A percentile compares a stretch with the other conserved stretches of the same genome.
Conservation (phyloP, 306 rosid genomes). For the Cucurbita maxima region DNA sequence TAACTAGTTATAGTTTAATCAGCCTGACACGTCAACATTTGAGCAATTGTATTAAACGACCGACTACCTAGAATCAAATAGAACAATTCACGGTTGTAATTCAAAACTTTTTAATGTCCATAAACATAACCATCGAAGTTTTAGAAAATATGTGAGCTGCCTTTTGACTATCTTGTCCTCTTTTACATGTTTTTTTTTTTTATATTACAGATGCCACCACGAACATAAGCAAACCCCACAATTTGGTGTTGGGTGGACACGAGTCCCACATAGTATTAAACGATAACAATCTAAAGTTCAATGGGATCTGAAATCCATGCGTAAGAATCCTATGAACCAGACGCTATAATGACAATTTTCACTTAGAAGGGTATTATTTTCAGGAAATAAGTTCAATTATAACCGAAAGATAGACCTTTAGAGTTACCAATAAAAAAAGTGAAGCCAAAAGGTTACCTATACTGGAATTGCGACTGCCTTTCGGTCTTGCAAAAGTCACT, state of each 20-base stretch:
- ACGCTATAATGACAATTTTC: background rate
- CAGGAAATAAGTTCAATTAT: background rate
- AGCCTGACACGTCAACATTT: background rate
- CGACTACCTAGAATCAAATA: background rate
- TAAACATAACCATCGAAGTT: background rate
- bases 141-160: background rate
- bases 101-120: background rate
- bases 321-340: background rate
- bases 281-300: background rate
- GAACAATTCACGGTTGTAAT: background rate
- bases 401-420: background rate
- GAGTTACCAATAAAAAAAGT: background rate
- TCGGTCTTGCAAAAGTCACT: constrained; percentile 82
- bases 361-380: background rate
- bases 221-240: background rate
- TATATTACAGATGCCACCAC: background rate
- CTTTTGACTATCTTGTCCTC: background rate
- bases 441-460: constrained; percentile 41
- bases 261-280: background rate
- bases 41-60: background rate
- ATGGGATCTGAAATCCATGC: background rate
- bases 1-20: background rate
- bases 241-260: background rate
- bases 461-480: constrained; percentile 90
- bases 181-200: background rate